phyloP scores from a whole-genome alignment of 257 asterid genomes.

The Mitragyna speciosa region DNA sequence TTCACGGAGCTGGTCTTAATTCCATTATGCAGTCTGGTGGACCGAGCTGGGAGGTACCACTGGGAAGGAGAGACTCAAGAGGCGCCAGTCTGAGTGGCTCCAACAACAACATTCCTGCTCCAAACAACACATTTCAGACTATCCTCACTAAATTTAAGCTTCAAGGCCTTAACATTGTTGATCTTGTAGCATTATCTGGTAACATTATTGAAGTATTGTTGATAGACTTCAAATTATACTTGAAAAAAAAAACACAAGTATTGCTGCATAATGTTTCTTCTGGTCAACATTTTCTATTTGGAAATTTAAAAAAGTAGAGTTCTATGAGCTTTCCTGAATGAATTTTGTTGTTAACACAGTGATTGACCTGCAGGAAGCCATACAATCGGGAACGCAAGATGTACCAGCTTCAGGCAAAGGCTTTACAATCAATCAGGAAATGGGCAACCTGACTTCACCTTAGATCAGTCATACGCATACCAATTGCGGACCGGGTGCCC shows the following conservation, averaged over 20 bases:
- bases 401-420: slow-evolving; percentile 84
- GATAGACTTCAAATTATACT: too few species aligned
- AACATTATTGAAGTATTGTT: background rate
- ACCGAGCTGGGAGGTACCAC: slow-evolving; percentile 82
- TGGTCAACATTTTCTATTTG: background rate
- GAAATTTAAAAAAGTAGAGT: background rate
- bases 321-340: background rate
- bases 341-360: background rate
- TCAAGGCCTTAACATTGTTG: slow-evolving; percentile 71
- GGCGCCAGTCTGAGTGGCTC: slow-evolving; percentile 89
- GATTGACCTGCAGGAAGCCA: slow-evolving; percentile 65
- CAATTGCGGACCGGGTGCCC: slow-evolving; percentile 68
- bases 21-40: slow-evolving; percentile 56
- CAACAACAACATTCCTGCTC: slow-evolving; percentile 87
- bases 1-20: background rate
- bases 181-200: slow-evolving; percentile 89
- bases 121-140: slow-evolving; percentile 84
- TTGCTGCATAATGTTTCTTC: too few species aligned
- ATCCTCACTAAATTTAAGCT: slow-evolving; percentile 78
- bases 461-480: slow-evolving; percentile 57
- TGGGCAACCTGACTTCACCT: slow-evolving; percentile 48
- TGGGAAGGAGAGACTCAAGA: slow-evolving; percentile 85
- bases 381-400: slow-evolving; percentile 82
- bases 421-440: slow-evolving; percentile 80
- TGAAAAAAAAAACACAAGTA: too few species aligned